Base-by-base conservation (phyloP, 768 basidiomycete species). In the Kockovaella imperatae region DNA sequence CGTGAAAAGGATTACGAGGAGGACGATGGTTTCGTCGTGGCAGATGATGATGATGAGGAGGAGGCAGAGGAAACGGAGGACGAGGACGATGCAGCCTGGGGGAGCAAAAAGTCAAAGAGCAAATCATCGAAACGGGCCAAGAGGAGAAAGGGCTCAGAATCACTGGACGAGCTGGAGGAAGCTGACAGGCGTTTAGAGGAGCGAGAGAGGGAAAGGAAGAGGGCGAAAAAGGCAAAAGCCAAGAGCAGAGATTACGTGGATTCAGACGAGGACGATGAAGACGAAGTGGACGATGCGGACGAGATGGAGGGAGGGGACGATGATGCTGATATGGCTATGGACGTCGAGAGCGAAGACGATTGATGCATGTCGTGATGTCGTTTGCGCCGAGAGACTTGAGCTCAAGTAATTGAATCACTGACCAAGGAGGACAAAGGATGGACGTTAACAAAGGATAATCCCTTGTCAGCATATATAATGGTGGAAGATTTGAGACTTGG, bases 11-110 rank as follows among this genome's bases (percentile, higher is more conserved):
- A 62, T 24, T 65, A 63, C 31, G 66, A 69, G 29, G 67, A 71
- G 31, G 58, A 60, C 39, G 69, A 71, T 42, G 69, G 63, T 21
- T 71, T 71, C 47, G 65, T 71, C 15, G 67, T 67, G 21, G 62
- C 60, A 8, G 65, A 67, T 45, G 49, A 54, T 11, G 53, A 61
- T 31, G 59, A 64, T 5, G 60, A 64, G 17, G 61, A 54, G 10
- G 46, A 48, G 23, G 42, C 23, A 24, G 47, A 48, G 20, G 51
- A 42, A 18, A 41, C 32, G 15, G 49, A 57, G 28, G 53, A 40
- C 28, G 51, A 47, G 28, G 52, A 53, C 36, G 49, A 45, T 18
- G 36, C 23, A 14, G 42, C 40, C 13, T 50, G 32, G 18, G 49
- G 49, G n/a, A 8, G 8, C 26, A 56, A 21, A 49, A 52, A 18